Evolutionary conservation across 306 rosid species (phyloP), one percentile per base, ranked within the genome.

Genomic region (Sicyos edulis): DNA sequence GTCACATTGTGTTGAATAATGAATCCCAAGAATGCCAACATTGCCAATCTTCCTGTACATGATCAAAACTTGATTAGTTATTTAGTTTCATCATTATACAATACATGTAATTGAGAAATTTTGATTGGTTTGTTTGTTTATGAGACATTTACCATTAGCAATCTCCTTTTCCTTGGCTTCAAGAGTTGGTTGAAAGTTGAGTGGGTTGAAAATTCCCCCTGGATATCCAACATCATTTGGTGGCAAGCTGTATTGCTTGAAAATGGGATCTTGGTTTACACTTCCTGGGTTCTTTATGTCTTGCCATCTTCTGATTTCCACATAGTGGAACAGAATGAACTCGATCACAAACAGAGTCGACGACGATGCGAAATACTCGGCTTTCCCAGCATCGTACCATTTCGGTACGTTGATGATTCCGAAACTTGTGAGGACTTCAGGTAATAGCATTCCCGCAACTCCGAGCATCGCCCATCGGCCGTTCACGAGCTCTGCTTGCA

Each of bases 391-490:
- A 81, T 97, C 91, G 24, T 87, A 91, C 97, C 99, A 95, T 54
- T 95, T 80, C 0, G 99, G 99, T 9, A 53, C 96, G 57, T 91
- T 79, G 47, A 91, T 40, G 79, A 95, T 75, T 26, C 99, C 97
- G 10, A 86, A 12, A n/a, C 53, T 86, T 42, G 96, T 95, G 57
- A 95, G 83, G 4, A 95, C 99, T 73, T 95, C 97, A 11, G 99
- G 99, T 21, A 95, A 84, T 6, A 95, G 74, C 97, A 95, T 95
- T 22, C 99, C 99, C 16, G 56, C 88, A 44, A 95, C 99, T 29
- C 99, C 99, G 74, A 95, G 77, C 99, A 95, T 95, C 3, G 97
- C 99, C 99, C 99, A 95, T 0, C 97, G 80, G 0, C 90, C 74
- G 56, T 95, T 95, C 20, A 95, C 99, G 2, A 95, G 89, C 85